Base-by-base conservation (phyloP, 2,329 filamentous ascomycete species). In the Pseudogymnoascus sp. region DNA sequence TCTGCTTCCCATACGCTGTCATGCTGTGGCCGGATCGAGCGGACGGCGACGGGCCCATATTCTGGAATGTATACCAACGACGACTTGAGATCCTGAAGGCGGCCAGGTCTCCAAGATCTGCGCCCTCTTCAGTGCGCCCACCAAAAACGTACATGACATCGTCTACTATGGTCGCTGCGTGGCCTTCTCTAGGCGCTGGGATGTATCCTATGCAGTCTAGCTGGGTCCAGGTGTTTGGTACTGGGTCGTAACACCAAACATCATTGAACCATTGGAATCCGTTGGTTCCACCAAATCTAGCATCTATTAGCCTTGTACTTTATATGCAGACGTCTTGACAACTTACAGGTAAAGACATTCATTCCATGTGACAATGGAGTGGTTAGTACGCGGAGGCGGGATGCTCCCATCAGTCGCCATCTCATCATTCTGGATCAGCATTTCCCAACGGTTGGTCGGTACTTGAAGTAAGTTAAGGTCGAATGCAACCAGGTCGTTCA, bases 141-240 rank as follows among this genome's bases (percentile, higher is more conserved):
- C 95, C 95, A 72, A 99, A 99, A 63, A 99, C 85, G 75, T 99
- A 99, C 95, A 99, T 99, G 62, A 96, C 94, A 71, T 99, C 94
- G 71, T 94, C 90, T 41, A 99, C 92, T 18, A 99, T 78, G 3
- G 92, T 86, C 12, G 94, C 90, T 10, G 95, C 92, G 72, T 99
- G 94, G 3, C 94, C 94, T 78, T 99, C 94, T 62, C 94, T 84
- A 15, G 92, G 86, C 1, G 91, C 86, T 1, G 95, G 94, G 62
- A 99, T 97, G 72, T 96, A 99, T 34, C 94, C 94, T 68, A 97
- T 96, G 71, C 94, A 99, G 69, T 97, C 92, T 60, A 96, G 80
- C 71, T 95, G 88, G 8, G 84, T 76, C 94, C 94, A 99, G 60
- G 81, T 76, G 72, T 96, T 96, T 48, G 82, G 76, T 60, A 84